Evolutionary conservation across 2,329 filamentous ascomycete genomes (phyloP), one percentile per base, ranked within the genome.

Genomic region (Trichoderma harzianum): DNA sequence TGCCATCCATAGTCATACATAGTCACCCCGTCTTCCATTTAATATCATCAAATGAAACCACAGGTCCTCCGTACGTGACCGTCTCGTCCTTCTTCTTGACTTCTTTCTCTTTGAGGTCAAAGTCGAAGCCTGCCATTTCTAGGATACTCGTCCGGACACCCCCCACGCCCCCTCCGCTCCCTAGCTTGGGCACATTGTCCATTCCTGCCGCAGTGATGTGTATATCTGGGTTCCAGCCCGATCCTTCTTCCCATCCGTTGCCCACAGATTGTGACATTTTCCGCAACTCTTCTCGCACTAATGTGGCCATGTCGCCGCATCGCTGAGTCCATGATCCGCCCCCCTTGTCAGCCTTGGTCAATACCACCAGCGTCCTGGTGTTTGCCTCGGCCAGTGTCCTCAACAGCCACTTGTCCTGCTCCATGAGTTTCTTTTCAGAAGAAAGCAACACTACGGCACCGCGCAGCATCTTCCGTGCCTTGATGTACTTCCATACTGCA

Each of bases 341-440:
- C 57, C 75, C 78, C 74, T 88, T 89, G 75, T 90, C 88, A 16
- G 85, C 86, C 78, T 89, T 89, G 12, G 88, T 90, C 63, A 90
- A 77, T 5, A 89, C 83, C 1, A 89, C 83, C 7, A 84, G 76
- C 1, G 86, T 87, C 66, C 81, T 80, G 34, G 85, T 81, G 11
- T 82, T 82, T 4, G 82, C 80, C 63, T 83, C 79, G 64, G 84
- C 80, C 74, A 90, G 80, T 58, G 86, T 78, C 71, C 80, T 77
- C 39, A 90, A 77, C 73, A 86, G 81, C 78, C 83, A 81, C 14
- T 78, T 77, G 75, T 90, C 88, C 62, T 82, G 82, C 26, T 80
- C 78, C 73, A 86, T 85, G 2, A 88, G 78, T 16, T 84, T 84
- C 60, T 88, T 86, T 70, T 87, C 83, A 3, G 84, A 84, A 34